These are phyloP conservation scores for Sungouiella thailandica DNA, from an alignment of 805 yeast species.

Conservation along the genomic window DNA sequence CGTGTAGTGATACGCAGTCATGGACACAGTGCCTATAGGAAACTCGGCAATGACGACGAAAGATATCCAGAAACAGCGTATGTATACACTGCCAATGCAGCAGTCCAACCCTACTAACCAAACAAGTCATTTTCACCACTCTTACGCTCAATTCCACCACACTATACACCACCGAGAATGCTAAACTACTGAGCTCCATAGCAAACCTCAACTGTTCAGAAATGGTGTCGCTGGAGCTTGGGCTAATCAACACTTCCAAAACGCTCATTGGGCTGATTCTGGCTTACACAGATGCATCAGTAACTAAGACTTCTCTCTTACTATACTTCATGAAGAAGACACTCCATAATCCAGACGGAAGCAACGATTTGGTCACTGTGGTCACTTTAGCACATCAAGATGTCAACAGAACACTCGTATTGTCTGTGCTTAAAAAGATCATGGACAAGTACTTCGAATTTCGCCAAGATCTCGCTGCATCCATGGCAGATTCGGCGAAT, in stretches of 20 bases:
- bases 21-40: no score
- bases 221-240: slow-evolving; percentile 48
- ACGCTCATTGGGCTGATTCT: slow-evolving; percentile 37
- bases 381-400: slow-evolving; percentile 42
- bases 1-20: no score
- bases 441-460: slow-evolving; percentile 46
- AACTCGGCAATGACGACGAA: slow-evolving; percentile 1
- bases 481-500: slow-evolving; percentile 2
- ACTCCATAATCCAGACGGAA: slow-evolving; percentile 36
- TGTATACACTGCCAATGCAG: background rate
- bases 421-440: slow-evolving; percentile 45
- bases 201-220: slow-evolving; percentile 50
- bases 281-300: slow-evolving; percentile 19
- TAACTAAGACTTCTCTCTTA: slow-evolving; percentile 25
- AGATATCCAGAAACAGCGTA: slow-evolving; percentile 12
- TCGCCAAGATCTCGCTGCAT: slow-evolving; percentile 22
- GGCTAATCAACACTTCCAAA: slow-evolving; percentile 46
- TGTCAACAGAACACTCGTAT: slow-evolving; percentile 42
- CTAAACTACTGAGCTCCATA: slow-evolving; percentile 34
- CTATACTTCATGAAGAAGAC: slow-evolving; percentile 48
- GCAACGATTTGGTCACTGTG: slow-evolving; percentile 49
- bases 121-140: slow-evolving; percentile 42
- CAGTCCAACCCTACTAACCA: slow-evolving; percentile 4
- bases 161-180: slow-evolving; percentile 52
- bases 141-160: slow-evolving; percentile 55